phyloP scores from a whole-genome alignment of 495 filamentous ascomycete species.

The Penicillium arizonense region DNA sequence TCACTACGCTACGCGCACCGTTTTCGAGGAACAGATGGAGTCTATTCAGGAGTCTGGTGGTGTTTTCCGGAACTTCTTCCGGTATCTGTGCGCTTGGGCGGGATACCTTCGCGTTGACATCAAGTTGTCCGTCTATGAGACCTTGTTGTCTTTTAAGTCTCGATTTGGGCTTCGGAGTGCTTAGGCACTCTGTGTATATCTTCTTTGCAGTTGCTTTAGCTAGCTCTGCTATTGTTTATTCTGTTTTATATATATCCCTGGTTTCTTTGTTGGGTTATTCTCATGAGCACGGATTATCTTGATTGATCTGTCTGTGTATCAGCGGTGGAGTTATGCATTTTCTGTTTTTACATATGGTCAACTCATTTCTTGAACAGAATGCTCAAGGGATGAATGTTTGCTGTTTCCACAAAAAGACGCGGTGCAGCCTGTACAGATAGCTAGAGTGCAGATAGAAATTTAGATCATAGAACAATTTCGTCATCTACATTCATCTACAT shows the following conservation, averaged over 20 bases:
- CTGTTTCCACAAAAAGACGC: not conserved
- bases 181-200: not conserved
- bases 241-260: constrained; percentile 12
- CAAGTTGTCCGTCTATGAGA: constrained; percentile 62
- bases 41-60: constrained; percentile 58
- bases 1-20: constrained; percentile 83
- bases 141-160: constrained; percentile 45
- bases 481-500: too few relatives aligned
- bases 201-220: not conserved
- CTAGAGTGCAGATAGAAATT: constrained; percentile 8
- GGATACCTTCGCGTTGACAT: constrained; percentile 61
- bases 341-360: not conserved
- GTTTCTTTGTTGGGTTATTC: not conserved
- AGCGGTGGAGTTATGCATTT: constrained; percentile 30
- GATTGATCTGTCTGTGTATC: constrained; percentile 30
- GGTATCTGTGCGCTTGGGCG: constrained; percentile 55
- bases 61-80: constrained; percentile 53
- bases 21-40: constrained; percentile 85
- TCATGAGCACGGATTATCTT: constrained; percentile 27
- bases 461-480: too few relatives aligned
- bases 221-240: not conserved
- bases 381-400: not conserved
- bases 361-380: not conserved
- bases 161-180: constrained; percentile 31
- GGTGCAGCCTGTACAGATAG: constrained; percentile 11